Evolutionary conservation across 768 basidiomycete species (phyloP), one percentile per base, ranked within the genome.

Genomic region (Phylloporus sp.): DNA sequence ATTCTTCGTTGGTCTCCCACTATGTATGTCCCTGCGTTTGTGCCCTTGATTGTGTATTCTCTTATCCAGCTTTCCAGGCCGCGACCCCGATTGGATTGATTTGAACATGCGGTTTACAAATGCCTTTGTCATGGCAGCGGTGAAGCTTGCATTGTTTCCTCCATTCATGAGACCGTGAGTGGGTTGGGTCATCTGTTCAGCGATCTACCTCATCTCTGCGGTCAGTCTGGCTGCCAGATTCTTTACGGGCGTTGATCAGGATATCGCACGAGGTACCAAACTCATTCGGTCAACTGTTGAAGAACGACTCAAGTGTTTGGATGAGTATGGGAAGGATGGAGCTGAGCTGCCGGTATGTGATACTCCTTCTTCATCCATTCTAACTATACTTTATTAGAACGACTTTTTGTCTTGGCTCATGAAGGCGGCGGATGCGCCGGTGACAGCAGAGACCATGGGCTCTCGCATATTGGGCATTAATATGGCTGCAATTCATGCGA

Each of bases 361-460:
- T 35, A 12, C 20, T n/a, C n/a, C 5, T 9, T 22, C 27, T 39
- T 39, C 20, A n/a, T 5, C 11, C 11, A 12, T 24, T 40, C 39
- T 52, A 24, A 47, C 27, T 6, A 4, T 18, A 23, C 9, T 8
- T 24, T 4, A 3, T 44, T 36, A 72, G 72, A 61, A 63, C 26
- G 71, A 74, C 47, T 40, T 72, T 40, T 48, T 73, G 11, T 52
- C 55, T 4, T 74, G 72, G 70, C 23, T 71, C 9, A 57, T 72
- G 26, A 63, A 67, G 10, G 63, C 56, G 6, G 62, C 64, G 1
- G 31, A 53, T 2, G 23, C 54, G 28, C 50, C 65, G 22, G n/a
- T 29, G 11, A 28, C 47, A 9, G 49, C 13, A 12, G 43, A 44
- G 28, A 5, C 27, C 22, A 45, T 74, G 59, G 35, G 51, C 1